Base-by-base conservation (phyloP, 371 early-diverging fungal species). In the Mucor saturninus region DNA sequence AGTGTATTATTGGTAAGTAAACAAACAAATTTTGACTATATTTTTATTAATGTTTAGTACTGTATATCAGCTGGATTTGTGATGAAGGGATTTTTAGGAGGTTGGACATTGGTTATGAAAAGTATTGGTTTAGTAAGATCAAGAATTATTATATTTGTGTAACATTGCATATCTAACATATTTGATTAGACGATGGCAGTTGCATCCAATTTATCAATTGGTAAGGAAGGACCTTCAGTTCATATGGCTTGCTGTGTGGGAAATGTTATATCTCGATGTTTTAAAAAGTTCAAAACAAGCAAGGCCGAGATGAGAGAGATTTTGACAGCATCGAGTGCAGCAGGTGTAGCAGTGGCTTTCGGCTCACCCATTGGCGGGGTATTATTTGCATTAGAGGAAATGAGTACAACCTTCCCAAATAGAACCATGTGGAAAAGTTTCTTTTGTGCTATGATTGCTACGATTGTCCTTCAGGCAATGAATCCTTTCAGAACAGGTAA, bases 191-290 rank as follows among this genome's bases (percentile, higher is more conserved):
- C 92, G 3, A 81, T 94, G 69, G 87, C 90, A 48, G 95, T 94
- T 4, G 93, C 95, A 0, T 92, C 95, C 1, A 96, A 96, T 43
- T 75, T 98, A 35, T 88, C 88, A 30, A 83, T 97, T 38, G 98
- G 98, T 38, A 95, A 95, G 72, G 96, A 98, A 76, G 98, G 97
- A 0, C 96, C 98, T 0, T 84, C 97, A 42, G 96, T 98, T 2
- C 98, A 97, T 73, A 92, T 98, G 62, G 90, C 95, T 0, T 90
- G 94, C 59, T 94, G 95, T 68, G 85, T 96, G 21, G 97, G 96
- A 28, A 95, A 96, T 76, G 90, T 96, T 9, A 79, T 93, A 29
- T 89, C 95, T 1, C 82, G 95, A 39, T 76, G 91, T 58, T 96
- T 95, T 76, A 83, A 80, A 58, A 94, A 94, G 74, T 97, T 90